Conservation (phyloP, 345 rosid species). For the Citrus unshiu region DNA sequence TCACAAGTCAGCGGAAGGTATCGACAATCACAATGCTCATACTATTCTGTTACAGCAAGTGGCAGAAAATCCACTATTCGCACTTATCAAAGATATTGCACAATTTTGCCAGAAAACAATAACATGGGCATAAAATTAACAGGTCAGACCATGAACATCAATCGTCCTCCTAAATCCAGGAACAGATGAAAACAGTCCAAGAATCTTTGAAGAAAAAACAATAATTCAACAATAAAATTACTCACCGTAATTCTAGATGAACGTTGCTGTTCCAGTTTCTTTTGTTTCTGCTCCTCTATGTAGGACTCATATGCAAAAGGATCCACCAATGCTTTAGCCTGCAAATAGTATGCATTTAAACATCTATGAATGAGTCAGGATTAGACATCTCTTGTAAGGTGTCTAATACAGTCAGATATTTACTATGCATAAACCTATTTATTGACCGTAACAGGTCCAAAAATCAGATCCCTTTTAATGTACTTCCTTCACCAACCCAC, state of each 20-base stretch:
- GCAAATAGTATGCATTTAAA: constrained; percentile 14
- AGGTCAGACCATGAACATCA: background rate
- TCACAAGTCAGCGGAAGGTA: background rate
- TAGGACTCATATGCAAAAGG: constrained; percentile 69
- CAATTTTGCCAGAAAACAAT: background rate
- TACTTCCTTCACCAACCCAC: background rate
- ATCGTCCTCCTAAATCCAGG: background rate
- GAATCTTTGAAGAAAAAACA: background rate
- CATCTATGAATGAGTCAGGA: background rate
- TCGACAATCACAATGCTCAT: background rate
- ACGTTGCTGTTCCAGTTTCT: constrained; percentile 54
- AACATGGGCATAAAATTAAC: background rate
- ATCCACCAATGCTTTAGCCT: constrained; percentile 66
- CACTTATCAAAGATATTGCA: background rate
- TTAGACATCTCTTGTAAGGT: background rate
- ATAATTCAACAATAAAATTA: constrained; percentile 10
- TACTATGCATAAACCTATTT: background rate
- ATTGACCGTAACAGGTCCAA: background rate
- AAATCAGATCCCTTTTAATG: background rate
- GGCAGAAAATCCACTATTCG: background rate
- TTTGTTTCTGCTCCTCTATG: constrained; percentile 56
- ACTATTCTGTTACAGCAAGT: background rate
- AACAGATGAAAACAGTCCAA: background rate
- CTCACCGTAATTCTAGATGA: constrained; percentile 72
- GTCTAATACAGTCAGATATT: background rate